Evolutionary conservation across 805 yeast genomes (phyloP), one percentile per base, ranked within the genome.

Genomic region (Monosporozyma siamensis): DNA sequence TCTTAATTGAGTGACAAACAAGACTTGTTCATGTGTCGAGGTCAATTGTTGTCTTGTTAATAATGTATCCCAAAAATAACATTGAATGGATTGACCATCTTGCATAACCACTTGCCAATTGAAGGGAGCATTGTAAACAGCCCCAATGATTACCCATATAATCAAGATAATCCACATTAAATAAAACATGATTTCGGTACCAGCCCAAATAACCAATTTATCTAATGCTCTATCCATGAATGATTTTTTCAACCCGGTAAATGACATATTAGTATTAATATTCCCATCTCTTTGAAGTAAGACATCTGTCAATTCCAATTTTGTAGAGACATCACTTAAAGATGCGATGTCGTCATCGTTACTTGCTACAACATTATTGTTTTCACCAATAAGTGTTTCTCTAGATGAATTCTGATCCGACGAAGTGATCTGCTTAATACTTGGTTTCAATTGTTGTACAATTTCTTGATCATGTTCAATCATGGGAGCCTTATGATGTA

Each of bases 81-180:
- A 48, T 47, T 65, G 70, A 39, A 66, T 61, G 1, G 69, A 64
- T 43, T 64, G 66, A 15, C 67, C 68, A 50, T 66, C 70, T 47
- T 66, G 68, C 67, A 66, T 66, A 3, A 61, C 61, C 30, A 66
- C 65, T 49, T 66, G 70, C 70, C 70, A 66, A 36, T 50, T 52
- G 39, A 53, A 52, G 4, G 68, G 61, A 2, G 58, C 68, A 15
- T 50, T 47, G 18, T 53, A 55, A 3, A 56, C 49, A 15, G 49
- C 47, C 35, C 69, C 65, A 1, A 56, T 9, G 7, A 59, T 45
- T 14, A 50, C 48, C 65, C 65, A 61, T 25, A 52, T 46, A 44
- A 55, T 50, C 27, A 51, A 43, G 17, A 62, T 47, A 2, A 45
- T 14, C 58, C 63, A 53, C 50, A 62, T 55, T 1, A 55, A 10